Base-by-base conservation (phyloP, 2,329 filamentous ascomycete species). In the Curvularia spicifera region DNA sequence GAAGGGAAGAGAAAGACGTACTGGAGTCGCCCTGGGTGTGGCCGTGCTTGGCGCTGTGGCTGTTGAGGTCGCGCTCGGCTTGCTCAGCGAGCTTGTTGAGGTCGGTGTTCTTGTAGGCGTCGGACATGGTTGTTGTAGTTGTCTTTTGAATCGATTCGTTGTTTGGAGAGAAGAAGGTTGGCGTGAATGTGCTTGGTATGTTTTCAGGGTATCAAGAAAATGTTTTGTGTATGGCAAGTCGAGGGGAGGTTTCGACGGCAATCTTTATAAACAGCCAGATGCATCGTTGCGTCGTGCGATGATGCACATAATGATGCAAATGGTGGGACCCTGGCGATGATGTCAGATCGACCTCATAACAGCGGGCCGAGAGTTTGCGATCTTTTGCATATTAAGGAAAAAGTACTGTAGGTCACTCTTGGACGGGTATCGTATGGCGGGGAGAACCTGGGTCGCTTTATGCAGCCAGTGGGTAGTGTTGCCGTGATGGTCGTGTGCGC, bases 11-110 rank as follows among this genome's bases (percentile, higher is more conserved):
- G 33, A 35, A 42, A 24, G 37, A 20, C 68, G 9, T 76, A 81
- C 78, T 75, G 43, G 75, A 78, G 52, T 78, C 74, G 52, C 74
- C 77, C 31, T 66, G 64, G 4, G 48, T 48, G 39, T 76, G 64
- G 45, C 79, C 78, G 29, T 74, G 65, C 61, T 79, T 80, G 9
- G 78, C 77, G 13, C 66, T 56, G 33, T 78, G 63, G 8, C 78
- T 78, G 71, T 82, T 81, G 52, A 83, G 75, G 55, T 84, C 80
- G 18, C 71, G 72, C 75, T 83, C 81, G 10, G 81, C 81, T 63
- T 83, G 73, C 65, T 79, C 71, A 52, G 82, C 80, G 66, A 82
- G 70, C 28, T 75, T 70, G 64, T 78, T 66, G 51, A 78, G 79
- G 67, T 81, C 73, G 53, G 78, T 70, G 64, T 72, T 72, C 57